Percentiles rank a stretch among this genome's conserved stretches.
These are phyloP conservation scores for Knufia petricola DNA, from an alignment of 2,329 filamentous ascomycete species.

Conservation along the genomic window DNA sequence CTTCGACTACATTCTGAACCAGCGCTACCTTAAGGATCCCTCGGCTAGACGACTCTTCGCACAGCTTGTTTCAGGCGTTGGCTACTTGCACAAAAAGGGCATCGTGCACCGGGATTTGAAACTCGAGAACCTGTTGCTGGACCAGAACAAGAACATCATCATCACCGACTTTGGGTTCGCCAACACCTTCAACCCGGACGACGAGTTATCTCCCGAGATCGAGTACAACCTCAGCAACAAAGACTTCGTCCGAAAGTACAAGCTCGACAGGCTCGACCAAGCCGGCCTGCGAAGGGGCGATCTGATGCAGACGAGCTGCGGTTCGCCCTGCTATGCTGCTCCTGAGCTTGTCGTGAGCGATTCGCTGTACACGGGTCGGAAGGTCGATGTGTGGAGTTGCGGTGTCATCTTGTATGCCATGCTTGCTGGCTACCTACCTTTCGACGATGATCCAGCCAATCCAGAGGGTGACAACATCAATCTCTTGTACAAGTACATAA, in stretches of 20 bases:
- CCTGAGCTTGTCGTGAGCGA: conserved; percentile 96
- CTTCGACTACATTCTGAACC: conserved; percentile 96
- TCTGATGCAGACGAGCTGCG: conserved; percentile 97
- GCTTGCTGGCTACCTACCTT: conserved; percentile 93
- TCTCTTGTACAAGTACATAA: conserved; percentile 97
- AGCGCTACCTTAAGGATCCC: conserved; percentile 90
- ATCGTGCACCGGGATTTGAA: conserved; percentile 97
- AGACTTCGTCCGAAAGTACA: conserved; percentile 75
- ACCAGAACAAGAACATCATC: conserved; percentile 97
- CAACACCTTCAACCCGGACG: conserved; percentile 85
- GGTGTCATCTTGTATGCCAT: conserved; percentile 99
- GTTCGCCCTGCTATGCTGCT: conserved; percentile 94
- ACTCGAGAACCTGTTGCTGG: conserved; percentile 86
- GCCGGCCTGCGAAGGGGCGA: conserved; percentile 78
- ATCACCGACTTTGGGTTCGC: conserved; percentile 99
- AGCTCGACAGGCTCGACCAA: conserved; percentile 67
- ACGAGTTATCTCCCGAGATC: conserved; percentile 82
- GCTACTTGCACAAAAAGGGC: conserved; percentile 95
- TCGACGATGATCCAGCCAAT: conserved; percentile 96
- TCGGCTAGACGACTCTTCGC: conserved; percentile 85
- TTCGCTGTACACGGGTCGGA: conserved; percentile 90
- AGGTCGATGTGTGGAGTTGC: conserved; percentile 99
- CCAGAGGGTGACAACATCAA: conserved; percentile 99
- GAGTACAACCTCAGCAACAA: conserved; percentile 79
- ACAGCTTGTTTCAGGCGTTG: conserved; percentile 90